These are phyloP conservation scores for Scutellaria barbata DNA, from an alignment of 257 asterid genomes.

Conservation along the genomic window DNA sequence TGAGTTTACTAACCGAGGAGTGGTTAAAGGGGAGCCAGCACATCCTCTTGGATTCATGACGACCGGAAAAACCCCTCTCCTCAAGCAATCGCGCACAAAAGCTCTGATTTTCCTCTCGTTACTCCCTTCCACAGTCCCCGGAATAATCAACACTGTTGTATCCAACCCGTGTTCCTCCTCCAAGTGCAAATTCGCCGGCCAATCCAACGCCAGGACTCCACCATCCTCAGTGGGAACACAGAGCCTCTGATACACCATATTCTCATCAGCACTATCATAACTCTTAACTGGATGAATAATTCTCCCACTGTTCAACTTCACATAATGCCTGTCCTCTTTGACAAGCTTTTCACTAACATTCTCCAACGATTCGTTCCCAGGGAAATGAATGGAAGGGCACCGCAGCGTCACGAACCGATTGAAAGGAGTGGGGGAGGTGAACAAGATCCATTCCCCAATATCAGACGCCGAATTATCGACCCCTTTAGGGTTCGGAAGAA, in stretches of 20 bases:
- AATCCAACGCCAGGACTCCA: conserved; percentile 86
- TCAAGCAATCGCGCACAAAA: conserved; percentile 71
- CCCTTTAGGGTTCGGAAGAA: conserved; percentile 24
- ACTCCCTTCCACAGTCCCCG: conserved; percentile 90
- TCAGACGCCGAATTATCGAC: conserved; percentile 25
- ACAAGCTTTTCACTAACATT: conserved; percentile 69
- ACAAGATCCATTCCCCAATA: conserved; percentile 84
- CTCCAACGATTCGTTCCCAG: conserved; percentile 66
- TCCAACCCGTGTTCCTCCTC: conserved; percentile 88
- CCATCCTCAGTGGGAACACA: conserved; percentile 82
- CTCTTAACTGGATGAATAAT: conserved; percentile 45
- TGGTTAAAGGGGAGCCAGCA: conserved; percentile 90
- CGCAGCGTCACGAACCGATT: conserved; percentile 85
- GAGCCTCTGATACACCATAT: conserved; percentile 80
- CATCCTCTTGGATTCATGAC: conserved; percentile 99
- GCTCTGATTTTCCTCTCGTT: conserved; percentile 54
- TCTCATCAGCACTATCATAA: conserved; percentile 46
- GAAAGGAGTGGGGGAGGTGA: conserved; percentile 88
- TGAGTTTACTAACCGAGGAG: conserved; percentile 64
- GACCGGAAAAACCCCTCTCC: conserved; percentile 80
- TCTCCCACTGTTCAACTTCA: conserved; percentile 67
- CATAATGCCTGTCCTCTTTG: conserved; percentile 74
- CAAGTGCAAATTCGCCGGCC: conserved; percentile 88
- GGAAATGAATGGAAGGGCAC: conserved; percentile 80
- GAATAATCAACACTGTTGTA: conserved; percentile 77